phyloP scores from a whole-genome alignment of 495 filamentous ascomycete genomes.

The Aspergillus ostianus region DNA sequence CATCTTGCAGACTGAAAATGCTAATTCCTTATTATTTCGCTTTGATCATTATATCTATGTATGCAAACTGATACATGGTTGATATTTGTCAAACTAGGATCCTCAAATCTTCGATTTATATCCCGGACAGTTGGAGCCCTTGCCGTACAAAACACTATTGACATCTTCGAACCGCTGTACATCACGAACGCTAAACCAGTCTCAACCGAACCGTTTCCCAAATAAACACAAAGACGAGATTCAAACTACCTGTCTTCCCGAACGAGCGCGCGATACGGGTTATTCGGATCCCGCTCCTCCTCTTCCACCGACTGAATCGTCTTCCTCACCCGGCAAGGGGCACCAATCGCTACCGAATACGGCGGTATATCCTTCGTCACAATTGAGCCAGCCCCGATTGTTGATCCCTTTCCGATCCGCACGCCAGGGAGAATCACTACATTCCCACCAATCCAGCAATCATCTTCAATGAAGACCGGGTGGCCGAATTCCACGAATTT shows the following conservation, averaged over 20 bases:
- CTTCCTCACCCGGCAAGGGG: constrained; percentile 35
- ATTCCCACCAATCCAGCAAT: constrained; percentile 83
- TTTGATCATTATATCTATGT: too few species aligned
- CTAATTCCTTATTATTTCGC: too few species aligned
- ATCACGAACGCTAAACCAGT: neutral
- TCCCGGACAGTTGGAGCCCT: too few species aligned
- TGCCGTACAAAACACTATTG: neutral
- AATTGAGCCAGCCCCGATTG: constrained; percentile 45
- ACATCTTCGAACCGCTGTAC: neutral
- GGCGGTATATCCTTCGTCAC: constrained; percentile 50
- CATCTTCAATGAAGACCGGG: constrained; percentile 72
- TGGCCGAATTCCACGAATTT: constrained; percentile 70
- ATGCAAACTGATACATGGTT: too few species aligned
- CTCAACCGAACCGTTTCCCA: neutral
- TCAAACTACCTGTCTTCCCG: constrained; percentile 11
- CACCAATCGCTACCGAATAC: constrained; percentile 40
- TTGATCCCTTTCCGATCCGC: constrained; percentile 48
- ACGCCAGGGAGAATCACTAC: constrained; percentile 71
- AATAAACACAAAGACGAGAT: neutral
- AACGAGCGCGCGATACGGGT: constrained; percentile 21
- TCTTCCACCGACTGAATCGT: constrained; percentile 36
- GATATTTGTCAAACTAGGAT: too few species aligned
- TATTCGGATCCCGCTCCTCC: constrained; percentile 27
- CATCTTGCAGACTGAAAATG: too few species aligned
- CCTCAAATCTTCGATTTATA: too few species aligned